Evolutionary conservation across 2,329 filamentous ascomycete genomes (phyloP).

Genomic region (Akanthomyces lecanii): DNA sequence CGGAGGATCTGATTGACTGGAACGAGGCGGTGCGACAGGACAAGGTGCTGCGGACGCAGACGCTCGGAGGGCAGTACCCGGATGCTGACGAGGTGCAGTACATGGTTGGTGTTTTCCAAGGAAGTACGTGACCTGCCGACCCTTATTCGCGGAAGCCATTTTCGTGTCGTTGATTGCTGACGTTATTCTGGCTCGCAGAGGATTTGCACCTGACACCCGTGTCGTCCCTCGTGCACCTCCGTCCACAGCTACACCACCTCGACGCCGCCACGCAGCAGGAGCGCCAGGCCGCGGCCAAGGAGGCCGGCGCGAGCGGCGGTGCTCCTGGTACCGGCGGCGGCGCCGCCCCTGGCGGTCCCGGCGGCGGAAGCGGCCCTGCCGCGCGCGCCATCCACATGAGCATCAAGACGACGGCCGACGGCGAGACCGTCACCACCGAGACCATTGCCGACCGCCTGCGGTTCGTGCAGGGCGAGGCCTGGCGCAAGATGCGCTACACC

Average conservation of each 20-base stretch:
- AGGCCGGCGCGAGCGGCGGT: slow-evolving; percentile 27
- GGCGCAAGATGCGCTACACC: slow-evolving; percentile 74
- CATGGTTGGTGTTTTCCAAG: slow-evolving; percentile 88
- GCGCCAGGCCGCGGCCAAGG: slow-evolving; percentile 38
- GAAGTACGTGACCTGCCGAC: slow-evolving; percentile 50
- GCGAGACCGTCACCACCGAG: slow-evolving; percentile 60
- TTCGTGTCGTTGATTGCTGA: neutral
- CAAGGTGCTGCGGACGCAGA: slow-evolving; percentile 73
- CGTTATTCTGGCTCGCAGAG: slow-evolving; percentile 44
- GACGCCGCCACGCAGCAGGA: slow-evolving; percentile 77
- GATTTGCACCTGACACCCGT: slow-evolving; percentile 84
- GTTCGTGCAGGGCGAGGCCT: slow-evolving; percentile 74
- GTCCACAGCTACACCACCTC: slow-evolving; percentile 88
- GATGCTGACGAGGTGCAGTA: slow-evolving; percentile 70
- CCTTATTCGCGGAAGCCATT: neutral
- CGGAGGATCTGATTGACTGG: slow-evolving; percentile 53
- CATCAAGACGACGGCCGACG: slow-evolving; percentile 70
- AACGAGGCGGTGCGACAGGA: slow-evolving; percentile 64
- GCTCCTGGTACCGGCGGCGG: slow-evolving; percentile 20
- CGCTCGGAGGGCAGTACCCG: slow-evolving; percentile 76
- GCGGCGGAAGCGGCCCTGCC: slow-evolving; percentile 39
- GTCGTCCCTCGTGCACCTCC: slow-evolving; percentile 78
- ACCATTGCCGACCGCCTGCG: slow-evolving; percentile 74
- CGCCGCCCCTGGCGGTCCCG: slow-evolving; percentile 29
- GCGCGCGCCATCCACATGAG: slow-evolving; percentile 82